phyloP scores from a whole-genome alignment of 768 basidiomycete genomes.

The Suillus americanus region DNA sequence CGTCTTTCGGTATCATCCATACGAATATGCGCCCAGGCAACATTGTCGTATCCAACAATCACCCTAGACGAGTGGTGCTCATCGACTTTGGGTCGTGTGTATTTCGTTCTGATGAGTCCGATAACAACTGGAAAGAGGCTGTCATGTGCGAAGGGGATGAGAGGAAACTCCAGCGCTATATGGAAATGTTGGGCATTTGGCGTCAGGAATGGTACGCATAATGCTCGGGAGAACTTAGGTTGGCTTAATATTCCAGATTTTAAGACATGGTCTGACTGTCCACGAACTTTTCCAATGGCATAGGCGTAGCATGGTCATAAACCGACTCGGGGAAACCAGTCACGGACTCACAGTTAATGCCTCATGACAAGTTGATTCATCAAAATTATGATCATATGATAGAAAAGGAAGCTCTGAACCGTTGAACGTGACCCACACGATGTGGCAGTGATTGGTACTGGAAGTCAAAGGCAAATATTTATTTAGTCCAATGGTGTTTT shows the following conservation, averaged over 20 bases:
- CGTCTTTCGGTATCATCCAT: neutral
- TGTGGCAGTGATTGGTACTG: too few relatives aligned
- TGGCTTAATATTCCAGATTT: neutral
- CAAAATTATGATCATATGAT: too few relatives aligned
- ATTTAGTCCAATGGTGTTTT: too few relatives aligned
- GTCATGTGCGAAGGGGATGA: neutral
- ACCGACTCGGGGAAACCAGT: too few relatives aligned
- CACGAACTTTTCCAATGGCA: neutral
- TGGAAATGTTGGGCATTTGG: neutral
- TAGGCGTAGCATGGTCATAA: neutral
- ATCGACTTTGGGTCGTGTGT: neutral
- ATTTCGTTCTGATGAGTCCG: neutral
- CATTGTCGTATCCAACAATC: neutral
- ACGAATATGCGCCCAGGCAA: neutral
- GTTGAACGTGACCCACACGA: too few relatives aligned
- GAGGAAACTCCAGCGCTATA: neutral
- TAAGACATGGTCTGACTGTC: neutral
- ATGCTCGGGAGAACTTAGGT: neutral
- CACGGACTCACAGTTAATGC: too few relatives aligned
- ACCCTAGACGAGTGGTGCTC: neutral
- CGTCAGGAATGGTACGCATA: neutral
- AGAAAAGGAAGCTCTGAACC: too few relatives aligned
- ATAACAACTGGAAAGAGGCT: neutral
- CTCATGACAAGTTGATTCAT: too few relatives aligned
- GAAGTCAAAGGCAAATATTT: too few relatives aligned